phyloP scores from a whole-genome alignment of 2,329 filamentous ascomycete species.

The Xylariomycetidae sp. region DNA sequence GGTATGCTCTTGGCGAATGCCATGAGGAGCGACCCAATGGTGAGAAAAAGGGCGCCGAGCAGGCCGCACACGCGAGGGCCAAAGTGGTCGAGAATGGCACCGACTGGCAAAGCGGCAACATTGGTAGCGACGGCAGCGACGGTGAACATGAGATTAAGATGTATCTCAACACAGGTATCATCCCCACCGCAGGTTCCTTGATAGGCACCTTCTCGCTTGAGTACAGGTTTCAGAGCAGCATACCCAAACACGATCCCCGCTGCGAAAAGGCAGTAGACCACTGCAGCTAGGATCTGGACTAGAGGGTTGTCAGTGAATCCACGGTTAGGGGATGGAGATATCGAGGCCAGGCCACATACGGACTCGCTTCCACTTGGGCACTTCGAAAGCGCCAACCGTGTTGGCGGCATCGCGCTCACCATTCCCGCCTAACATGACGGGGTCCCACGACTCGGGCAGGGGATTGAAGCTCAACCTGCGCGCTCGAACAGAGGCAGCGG shows the following conservation, averaged over 20 bases:
- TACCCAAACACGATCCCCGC: conserved; percentile 81
- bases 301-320: conserved; percentile 7
- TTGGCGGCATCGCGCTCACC: conserved; percentile 34
- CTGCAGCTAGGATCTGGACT: conserved; percentile 65
- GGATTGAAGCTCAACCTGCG: conserved; percentile 50
- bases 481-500: conserved; percentile 40
- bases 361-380: conserved; percentile 47
- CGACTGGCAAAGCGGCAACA: conserved; percentile 77
- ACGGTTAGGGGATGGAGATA: neutral
- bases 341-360: no score
- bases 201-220: conserved; percentile 69
- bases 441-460: conserved; percentile 46
- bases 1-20: conserved; percentile 58
- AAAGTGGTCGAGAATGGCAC: conserved; percentile 75
- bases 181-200: conserved; percentile 48
- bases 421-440: conserved; percentile 30
- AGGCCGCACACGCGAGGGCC: conserved; percentile 73
- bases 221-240: conserved; percentile 74
- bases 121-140: conserved; percentile 84
- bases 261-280: conserved; percentile 69
- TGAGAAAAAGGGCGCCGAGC: conserved; percentile 62
- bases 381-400: conserved; percentile 47
- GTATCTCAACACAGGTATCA: conserved; percentile 48
- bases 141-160: conserved; percentile 88
- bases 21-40: conserved; percentile 65